phyloP scores from a whole-genome alignment of 2,329 filamentous ascomycete species.

The Thelonectria olida region DNA sequence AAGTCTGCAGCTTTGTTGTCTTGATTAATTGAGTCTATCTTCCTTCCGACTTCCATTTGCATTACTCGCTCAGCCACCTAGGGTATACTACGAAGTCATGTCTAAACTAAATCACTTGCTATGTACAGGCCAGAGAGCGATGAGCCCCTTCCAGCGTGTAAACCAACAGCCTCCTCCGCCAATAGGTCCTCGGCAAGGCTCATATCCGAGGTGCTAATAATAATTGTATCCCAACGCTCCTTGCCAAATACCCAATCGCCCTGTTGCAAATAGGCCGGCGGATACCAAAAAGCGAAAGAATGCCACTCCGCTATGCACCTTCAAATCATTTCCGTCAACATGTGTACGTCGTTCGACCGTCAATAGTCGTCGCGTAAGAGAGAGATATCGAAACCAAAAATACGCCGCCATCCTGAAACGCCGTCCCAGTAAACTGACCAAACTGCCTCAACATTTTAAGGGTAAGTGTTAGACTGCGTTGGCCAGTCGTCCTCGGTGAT shows the following conservation, averaged over 20 bases:
- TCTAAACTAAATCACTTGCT: slow-evolving; percentile 44
- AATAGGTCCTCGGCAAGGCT: slow-evolving; percentile 30
- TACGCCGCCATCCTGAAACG: slow-evolving; percentile 38
- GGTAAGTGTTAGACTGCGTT: slow-evolving; percentile 57
- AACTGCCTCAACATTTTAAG: slow-evolving; percentile 34
- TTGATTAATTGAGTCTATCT: slow-evolving; percentile 36
- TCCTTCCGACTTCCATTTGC: slow-evolving; percentile 35
- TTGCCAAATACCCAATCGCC: slow-evolving; percentile 36
- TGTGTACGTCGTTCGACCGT: slow-evolving; percentile 41
- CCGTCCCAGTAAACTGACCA: slow-evolving; percentile 32
- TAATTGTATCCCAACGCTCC: slow-evolving; percentile 34
- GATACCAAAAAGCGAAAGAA: slow-evolving; percentile 28
- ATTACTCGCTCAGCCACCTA: slow-evolving; percentile 46
- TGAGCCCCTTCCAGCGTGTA: slow-evolving; percentile 32
- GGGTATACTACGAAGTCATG: slow-evolving; percentile 51
- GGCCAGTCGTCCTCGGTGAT: slow-evolving; percentile 99
- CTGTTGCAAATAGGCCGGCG: slow-evolving; percentile 18
- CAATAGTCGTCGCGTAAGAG: slow-evolving; percentile 39
- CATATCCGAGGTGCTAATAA: slow-evolving; percentile 24
- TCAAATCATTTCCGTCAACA: slow-evolving; percentile 40
- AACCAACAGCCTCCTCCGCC: slow-evolving; percentile 32
- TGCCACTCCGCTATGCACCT: slow-evolving; percentile 31
- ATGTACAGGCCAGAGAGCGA: slow-evolving; percentile 38
- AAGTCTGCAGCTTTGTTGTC: slow-evolving; percentile 12
- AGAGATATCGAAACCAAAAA: slow-evolving; percentile 41